Base-by-base conservation (phyloP, 352 stramenopile species). In the Pythium folliculosum region DNA sequence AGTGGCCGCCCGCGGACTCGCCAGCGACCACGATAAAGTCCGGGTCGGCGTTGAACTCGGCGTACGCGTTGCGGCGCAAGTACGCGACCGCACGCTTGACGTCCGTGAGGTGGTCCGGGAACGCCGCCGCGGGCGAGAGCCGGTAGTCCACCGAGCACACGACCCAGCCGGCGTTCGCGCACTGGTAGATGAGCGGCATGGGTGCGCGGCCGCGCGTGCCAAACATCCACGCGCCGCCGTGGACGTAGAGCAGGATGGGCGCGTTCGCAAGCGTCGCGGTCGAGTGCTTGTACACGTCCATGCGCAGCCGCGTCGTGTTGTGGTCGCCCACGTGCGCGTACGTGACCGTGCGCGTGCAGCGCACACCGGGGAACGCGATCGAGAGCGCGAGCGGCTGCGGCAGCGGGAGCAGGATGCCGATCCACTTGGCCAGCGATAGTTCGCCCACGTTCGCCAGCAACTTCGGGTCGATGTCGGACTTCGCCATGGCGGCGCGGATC, bases 81-180 rank as follows among this genome's bases (percentile, higher is more conserved):
- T 85, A 93, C 17, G 85, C 85, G 37, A 92, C 73, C 0, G 83
- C 82, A 13, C 84, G 83, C 67, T 93, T 93, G 17, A 75, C 67
- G 63, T 93, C 85, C 22, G 89, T 84, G 40, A 93, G 58, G 27
- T 91, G 81, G 37, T 85, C 75, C 0, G 85, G 85, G 60, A 92
- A 93, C 7, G 75, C 70, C 13, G 85, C 78, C 35, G 84, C 88
- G 6, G 83, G 85, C 0, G 83, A 91, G 45, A 90, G 67, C 2
- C 86, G 85, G 60, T 93, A 93, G 70, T 93, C 85, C 19, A 93
- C 82, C 40, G 82, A 80, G 50, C 83, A 92, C 17, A 93, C 75
- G n/a, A 92, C 64, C 85, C 85, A 93, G 1, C 82, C 82, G 35
- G 71, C 52, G 51, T 52, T 77, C 3, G 67, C 77, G 45, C 91